Evolutionary conservation across 441 rosid genomes (phyloP).

Genomic region (Bruguiera hainesii): DNA sequence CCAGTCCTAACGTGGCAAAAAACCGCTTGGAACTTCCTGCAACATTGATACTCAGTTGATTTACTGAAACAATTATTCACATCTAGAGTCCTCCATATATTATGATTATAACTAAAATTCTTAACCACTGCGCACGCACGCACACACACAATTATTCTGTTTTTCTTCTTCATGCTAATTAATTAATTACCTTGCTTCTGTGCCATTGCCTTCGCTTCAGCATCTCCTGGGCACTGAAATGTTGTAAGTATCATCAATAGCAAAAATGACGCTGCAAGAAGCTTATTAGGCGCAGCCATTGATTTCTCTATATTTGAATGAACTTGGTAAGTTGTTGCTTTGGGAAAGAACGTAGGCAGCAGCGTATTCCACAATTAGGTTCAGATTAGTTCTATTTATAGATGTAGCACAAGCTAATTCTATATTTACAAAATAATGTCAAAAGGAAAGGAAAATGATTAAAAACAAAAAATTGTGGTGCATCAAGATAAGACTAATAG

Average conservation of each 20-base stretch:
- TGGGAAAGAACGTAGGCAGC: too few relatives aligned
- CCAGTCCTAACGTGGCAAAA: conserved; percentile 33
- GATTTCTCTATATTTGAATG: background rate
- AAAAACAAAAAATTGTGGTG: too few relatives aligned
- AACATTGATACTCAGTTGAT: background rate
- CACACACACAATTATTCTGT: too few relatives aligned
- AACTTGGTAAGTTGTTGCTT: too few relatives aligned
- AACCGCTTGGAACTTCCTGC: conserved; percentile 27
- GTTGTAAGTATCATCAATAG: conserved; percentile 6
- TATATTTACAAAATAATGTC: too few relatives aligned
- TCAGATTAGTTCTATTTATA: too few relatives aligned
- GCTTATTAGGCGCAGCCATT: conserved; percentile 11
- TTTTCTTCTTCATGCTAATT: too few relatives aligned
- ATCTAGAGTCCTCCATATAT: background rate
- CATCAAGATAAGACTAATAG: too few relatives aligned
- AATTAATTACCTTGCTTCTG: conserved; percentile 10
- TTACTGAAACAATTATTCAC: background rate
- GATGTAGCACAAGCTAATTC: too few relatives aligned
- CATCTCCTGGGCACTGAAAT: conserved; percentile 1
- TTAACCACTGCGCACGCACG: too few relatives aligned
- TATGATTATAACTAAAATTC: background rate
- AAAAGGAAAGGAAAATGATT: too few relatives aligned
- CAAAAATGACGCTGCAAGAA: conserved; percentile 4
- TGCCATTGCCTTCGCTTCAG: conserved; percentile 17
- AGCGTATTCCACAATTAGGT: too few relatives aligned